Base-by-base conservation (phyloP, 1,139 yeast genomes). In the Sugiyamaella neomexicana region DNA sequence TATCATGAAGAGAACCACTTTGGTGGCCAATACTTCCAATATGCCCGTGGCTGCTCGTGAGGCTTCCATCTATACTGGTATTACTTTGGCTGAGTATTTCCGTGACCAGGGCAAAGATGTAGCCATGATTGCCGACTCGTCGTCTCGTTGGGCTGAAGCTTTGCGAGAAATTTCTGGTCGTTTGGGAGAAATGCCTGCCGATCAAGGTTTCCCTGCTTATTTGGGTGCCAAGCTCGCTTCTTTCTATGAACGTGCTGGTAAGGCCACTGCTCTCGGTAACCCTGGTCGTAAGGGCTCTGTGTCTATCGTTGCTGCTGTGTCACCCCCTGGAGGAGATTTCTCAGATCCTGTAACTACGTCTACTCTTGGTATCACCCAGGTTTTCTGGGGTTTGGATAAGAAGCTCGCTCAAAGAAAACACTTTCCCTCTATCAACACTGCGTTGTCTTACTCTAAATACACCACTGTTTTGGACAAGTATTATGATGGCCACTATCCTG, bases 11-110 rank as follows among this genome's bases (percentile, higher is more conserved):
- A 95, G 99, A 80, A 93, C 99, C 46, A 87, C 98, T 43, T 82
- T 93, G 72, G 99, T 93, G 55, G 99, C 99, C 54, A 93, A 93
- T 74, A 93, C 99, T 48, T 93, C 98, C 36, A 93, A 93, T 74
- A 93, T 93, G 99, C 99, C 99, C 55, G 99, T 93, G 67, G 99
- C 99, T 59, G 99, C 99, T 23, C 87, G 99, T 82, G 99, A 93
- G 77, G 99, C 99, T 46, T 93, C 99, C 43, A 93, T 93, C 70
- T 93, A 93, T 76, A 93, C 99, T 34, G 99, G 99, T 81, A 93
- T 93, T 68, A 93, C 99, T 5, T 79, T 93, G 65, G 97, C 99
- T 52, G 99, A 93, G 76, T 93, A 93, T 76, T 93, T 93, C 84
- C 89, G 99, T 81, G 99, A 93, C 79, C 99, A 93, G 80, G 99